phyloP scores from a whole-genome alignment of 2,329 filamentous ascomycete genomes.

The Paracoccidioides lutzii region DNA sequence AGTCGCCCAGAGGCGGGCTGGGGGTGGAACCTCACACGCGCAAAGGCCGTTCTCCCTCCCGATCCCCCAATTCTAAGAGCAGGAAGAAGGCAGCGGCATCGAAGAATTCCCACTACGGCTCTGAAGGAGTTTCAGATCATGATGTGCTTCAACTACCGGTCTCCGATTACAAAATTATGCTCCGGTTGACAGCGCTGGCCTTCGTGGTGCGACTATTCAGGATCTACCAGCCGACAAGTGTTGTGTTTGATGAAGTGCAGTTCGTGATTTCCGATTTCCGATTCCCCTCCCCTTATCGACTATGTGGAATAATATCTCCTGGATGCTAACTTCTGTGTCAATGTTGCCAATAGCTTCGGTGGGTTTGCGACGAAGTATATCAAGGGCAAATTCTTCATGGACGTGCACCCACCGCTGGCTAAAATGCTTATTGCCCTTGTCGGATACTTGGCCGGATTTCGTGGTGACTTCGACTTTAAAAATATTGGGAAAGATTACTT shows the following conservation, averaged over 20 bases:
- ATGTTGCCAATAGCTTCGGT: constrained; percentile 56
- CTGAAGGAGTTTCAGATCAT: constrained; percentile 58
- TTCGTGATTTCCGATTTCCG: constrained; percentile 40
- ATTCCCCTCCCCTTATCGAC: background rate
- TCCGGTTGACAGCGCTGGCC: constrained; percentile 60
- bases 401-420: constrained; percentile 94
- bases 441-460: constrained; percentile 87
- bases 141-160: constrained; percentile 79
- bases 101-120: constrained; percentile 31
- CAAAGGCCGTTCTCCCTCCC: constrained; percentile 25
- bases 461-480: constrained; percentile 96
- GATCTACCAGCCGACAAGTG: constrained; percentile 90
- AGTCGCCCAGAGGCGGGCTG: constrained; percentile 21
- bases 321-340: background rate
- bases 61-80: constrained; percentile 28
- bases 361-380: constrained; percentile 98
- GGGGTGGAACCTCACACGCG: constrained; percentile 25
- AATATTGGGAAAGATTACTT: constrained; percentile 98
- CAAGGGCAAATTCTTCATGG: constrained; percentile 99
- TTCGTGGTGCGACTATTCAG: constrained; percentile 76
- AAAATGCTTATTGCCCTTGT: constrained; percentile 94
- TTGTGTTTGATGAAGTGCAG: constrained; percentile 99
- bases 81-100: constrained; percentile 19
- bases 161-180: constrained; percentile 69
- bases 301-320: constrained; percentile 3